Conservation (phyloP, 2,329 filamentous ascomycete genomes). For the Microdochium paspali region DNA sequence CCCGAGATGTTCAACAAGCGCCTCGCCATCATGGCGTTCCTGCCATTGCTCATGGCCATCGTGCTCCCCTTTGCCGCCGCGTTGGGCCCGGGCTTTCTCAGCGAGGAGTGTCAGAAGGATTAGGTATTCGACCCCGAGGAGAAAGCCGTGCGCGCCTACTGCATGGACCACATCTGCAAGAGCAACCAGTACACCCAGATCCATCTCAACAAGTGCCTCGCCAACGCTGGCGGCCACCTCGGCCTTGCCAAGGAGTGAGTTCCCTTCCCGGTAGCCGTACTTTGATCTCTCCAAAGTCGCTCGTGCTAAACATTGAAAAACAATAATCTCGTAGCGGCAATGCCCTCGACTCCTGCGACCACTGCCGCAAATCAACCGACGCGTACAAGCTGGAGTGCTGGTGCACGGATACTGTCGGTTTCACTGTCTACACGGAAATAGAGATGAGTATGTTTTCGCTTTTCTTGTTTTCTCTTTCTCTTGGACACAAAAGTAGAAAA, state of each 20-base stretch:
- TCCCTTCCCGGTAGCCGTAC: neutral
- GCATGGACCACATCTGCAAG: constrained; percentile 5
- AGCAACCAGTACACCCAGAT: constrained; percentile 1
- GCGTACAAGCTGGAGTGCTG: neutral
- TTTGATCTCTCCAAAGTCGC: neutral
- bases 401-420: neutral
- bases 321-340: neutral
- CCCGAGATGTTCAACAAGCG: neutral
- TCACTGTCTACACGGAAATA: neutral
- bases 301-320: neutral
- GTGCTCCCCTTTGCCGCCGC: neutral
- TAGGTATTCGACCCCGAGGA: constrained; percentile 2
- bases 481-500: too few species aligned
- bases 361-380: constrained; percentile 1
- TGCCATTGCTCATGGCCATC: neutral
- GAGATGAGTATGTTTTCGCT: constrained; percentile 1
- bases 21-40: neutral
- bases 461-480: neutral
- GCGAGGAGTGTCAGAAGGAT: constrained; percentile 3
- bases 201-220: constrained; percentile 1
- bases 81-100: constrained; percentile 3
- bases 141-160: constrained; percentile 1
- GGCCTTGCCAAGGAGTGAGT: constrained; percentile 1
- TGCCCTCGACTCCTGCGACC: neutral
- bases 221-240: constrained; percentile 1